Base-by-base conservation (phyloP, 306 rosid genomes). In the Prunus padus region DNA sequence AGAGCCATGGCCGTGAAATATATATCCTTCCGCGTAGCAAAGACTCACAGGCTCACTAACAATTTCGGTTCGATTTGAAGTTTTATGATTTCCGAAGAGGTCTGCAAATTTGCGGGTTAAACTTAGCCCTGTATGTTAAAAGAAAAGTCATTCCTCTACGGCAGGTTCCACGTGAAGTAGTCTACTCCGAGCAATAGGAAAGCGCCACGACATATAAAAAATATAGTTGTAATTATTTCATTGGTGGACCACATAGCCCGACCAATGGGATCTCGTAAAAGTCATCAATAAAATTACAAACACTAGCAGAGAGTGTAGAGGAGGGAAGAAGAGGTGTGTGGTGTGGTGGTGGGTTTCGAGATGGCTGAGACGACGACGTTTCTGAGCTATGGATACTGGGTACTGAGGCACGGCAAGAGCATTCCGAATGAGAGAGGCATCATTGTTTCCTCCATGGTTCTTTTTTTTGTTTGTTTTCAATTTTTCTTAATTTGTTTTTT, bases 341-440 rank as follows among this genome's bases (percentile, higher is more conserved):
- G 12, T 10, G 60, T 6, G 52, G 45, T 6, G 18, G 5, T 23
- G 13, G 25, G 70, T 16, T 33, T 20, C 30, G 68, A 46, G 52
- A 86, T 86, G 90, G 83, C 71, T 57, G 51, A 77, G 54, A 63
- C 84, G 74, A 57, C 82, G 78, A 60, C 86, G 82, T 83, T 80
- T 70, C 22, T 81, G 5, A 50, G 82, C 28, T 90, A 94, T 87
- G 74, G 81, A 55, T 91, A 87, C 83, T 90, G 97, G 98, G 50
- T 92, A 68, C 54, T 94, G 85, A 85, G 97, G 84, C 98, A 90
- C 73, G 97, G 98, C 75, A 90, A 85, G 85, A 91, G 97, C 91
- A 87, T 94, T 80, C 97, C 98, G 8, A 90, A 94, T 55, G 92
- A 90, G 79, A 87, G 71, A 72, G 93, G 96, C 84, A 80, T 94